Conservation (phyloP, 116 monocot species). For the Zostera marina region DNA sequence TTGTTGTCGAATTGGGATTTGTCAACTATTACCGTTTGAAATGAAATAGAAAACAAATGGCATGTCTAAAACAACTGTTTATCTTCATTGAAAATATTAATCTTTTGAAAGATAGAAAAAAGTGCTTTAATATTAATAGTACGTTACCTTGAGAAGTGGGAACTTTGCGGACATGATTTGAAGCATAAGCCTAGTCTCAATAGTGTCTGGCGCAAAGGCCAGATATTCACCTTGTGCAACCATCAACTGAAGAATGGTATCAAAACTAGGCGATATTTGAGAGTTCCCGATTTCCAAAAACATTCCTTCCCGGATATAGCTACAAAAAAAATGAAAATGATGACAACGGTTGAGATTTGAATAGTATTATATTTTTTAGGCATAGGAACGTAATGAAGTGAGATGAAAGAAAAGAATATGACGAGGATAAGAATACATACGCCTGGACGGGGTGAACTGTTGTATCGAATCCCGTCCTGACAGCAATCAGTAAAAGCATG, state of each 20-base stretch:
- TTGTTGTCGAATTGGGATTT: no score
- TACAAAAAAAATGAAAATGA: slow-evolving; percentile 4
- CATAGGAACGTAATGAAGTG: no score
- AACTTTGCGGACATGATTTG: slow-evolving; percentile 35
- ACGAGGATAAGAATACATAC: slow-evolving; percentile 11
- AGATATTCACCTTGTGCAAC: slow-evolving; percentile 29
- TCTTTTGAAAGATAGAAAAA: no score
- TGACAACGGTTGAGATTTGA: no score
- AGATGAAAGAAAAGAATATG: background rate
- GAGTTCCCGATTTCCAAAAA: slow-evolving; percentile 77
- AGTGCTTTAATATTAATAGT: background rate
- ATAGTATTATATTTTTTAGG: no score
- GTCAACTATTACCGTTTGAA: no score
- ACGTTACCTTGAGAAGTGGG: slow-evolving; percentile 59
- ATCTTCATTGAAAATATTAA: no score
- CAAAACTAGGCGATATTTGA: slow-evolving; percentile 56
- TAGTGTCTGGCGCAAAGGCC: slow-evolving; percentile 54
- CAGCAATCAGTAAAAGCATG: slow-evolving; percentile 64
- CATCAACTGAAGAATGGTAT: slow-evolving; percentile 32
- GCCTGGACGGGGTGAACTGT: slow-evolving; percentile 62
- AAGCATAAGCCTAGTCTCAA: slow-evolving; percentile 45
- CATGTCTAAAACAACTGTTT: no score
- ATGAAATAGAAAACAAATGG: no score
- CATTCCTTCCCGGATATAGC: slow-evolving; percentile 56
- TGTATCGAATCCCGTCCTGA: slow-evolving; percentile 57